Base-by-base conservation (phyloP, 2,329 filamentous ascomycete genomes). In the Exophiala phaeomuriformis region DNA sequence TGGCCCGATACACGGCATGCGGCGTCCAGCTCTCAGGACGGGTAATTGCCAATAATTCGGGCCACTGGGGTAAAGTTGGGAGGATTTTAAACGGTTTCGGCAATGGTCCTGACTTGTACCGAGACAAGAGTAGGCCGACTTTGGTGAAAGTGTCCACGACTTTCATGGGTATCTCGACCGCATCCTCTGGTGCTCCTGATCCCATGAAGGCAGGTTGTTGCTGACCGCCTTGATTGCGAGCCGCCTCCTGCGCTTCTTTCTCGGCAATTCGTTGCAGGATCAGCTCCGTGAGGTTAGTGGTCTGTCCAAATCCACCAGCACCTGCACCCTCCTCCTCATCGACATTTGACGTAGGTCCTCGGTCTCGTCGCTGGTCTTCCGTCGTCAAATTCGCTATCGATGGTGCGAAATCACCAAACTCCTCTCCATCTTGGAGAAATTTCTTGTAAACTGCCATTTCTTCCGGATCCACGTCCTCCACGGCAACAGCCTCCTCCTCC, bases 81-180 rank as follows among this genome's bases (percentile, higher is more conserved):
- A 98, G 79, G 60, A 97, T 90, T 72, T 97, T 97, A 78, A 98
- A 95, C 0, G 91, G 91, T 71, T 98, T 98, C 19, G 93, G 93
- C 32, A 98, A 79, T 61, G 91, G 91, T n/a, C 93, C 93, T 9
- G 87, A 91, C 72, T 95, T 95, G 76, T 95, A 97, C 60, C 91
- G 83, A 29, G 88, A 90, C 55, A 98, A 79, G 56, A 97, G 85
- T 61, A 90, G 77, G 56, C 90, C 91, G 63, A 95, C 84, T 73
- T 84, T 89, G 47, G 42, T 59, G 40, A 55, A 46, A 10, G 95
- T 91, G 67, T 97, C 91, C 10, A 96, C 79, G 9, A 96, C 90
- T 72, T 95, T 96, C 41, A 85, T 85, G 2, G 90, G 90, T 48
- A 98, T 77, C 67, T 95, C 87, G 46, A 89, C 84, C 19, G 89